These are phyloP conservation scores for Globisporangium paroecandrum DNA, from an alignment of 352 stramenopile species.

Conservation along the genomic window DNA sequence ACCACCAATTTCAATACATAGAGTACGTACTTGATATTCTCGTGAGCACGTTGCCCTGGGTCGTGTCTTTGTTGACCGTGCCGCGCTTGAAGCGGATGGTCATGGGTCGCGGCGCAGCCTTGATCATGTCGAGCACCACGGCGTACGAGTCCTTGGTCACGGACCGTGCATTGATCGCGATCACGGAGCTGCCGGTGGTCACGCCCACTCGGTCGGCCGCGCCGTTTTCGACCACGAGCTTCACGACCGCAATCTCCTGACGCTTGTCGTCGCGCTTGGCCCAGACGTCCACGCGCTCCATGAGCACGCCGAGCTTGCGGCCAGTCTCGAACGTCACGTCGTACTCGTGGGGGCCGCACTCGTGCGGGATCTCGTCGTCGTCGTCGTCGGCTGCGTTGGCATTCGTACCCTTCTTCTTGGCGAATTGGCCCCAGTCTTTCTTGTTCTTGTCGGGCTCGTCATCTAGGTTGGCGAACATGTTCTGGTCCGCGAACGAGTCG, in stretches of 20 bases:
- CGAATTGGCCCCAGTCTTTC: slow-evolving; percentile 21
- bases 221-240: slow-evolving; percentile 78
- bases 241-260: slow-evolving; percentile 70
- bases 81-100: slow-evolving; percentile 71
- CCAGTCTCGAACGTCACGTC: slow-evolving; percentile 76
- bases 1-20: background rate
- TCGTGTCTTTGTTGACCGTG: slow-evolving; percentile 61
- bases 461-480: slow-evolving; percentile 60
- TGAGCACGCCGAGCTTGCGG: slow-evolving; percentile 76
- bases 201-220: slow-evolving; percentile 67
- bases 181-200: slow-evolving; percentile 60
- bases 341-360: slow-evolving; percentile 60
- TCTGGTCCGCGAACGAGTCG: slow-evolving; percentile 58
- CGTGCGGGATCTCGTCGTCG: slow-evolving; percentile 24
- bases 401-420: background rate
- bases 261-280: slow-evolving; percentile 45
- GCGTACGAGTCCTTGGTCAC: slow-evolving; percentile 60
- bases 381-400: slow-evolving; percentile 5
- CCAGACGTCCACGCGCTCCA: slow-evolving; percentile 76
- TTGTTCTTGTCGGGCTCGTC: slow-evolving; percentile 32
- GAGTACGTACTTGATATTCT: slow-evolving; percentile 69
- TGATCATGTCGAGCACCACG: slow-evolving; percentile 71
- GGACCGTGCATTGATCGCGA: slow-evolving; percentile 63
- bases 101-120: slow-evolving; percentile 68
- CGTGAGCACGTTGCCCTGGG: slow-evolving; percentile 65